Conservation (phyloP, 163 green algal genomes). For the Chlamydomonas reinhardtii region DNA sequence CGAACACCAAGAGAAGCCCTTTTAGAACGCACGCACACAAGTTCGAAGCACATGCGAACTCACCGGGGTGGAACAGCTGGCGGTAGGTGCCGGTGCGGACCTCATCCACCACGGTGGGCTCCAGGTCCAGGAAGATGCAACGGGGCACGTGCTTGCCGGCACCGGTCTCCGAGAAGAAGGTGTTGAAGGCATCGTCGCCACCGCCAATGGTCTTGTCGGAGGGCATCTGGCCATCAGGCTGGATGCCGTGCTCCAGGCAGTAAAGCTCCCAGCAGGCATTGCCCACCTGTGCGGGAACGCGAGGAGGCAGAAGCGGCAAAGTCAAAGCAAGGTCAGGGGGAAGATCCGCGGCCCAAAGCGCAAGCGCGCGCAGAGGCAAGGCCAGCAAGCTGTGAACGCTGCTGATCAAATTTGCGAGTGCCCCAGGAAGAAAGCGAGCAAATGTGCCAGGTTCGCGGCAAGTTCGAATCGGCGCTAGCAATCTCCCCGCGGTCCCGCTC, state of each 20-base stretch:
- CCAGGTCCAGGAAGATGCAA: constrained; percentile 98
- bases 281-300: constrained; percentile 75
- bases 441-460: neutral
- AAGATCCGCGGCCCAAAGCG: neutral
- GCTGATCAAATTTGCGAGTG: neutral
- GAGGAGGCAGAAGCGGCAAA: neutral
- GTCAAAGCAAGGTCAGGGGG: neutral
- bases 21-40: too few relatives aligned
- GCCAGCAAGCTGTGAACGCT: neutral
- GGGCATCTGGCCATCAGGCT: constrained; percentile 96
- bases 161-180: constrained; percentile 99
- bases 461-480: neutral
- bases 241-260: constrained; percentile 96
- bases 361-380: neutral
- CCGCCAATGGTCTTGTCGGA: constrained; percentile 96
- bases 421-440: neutral
- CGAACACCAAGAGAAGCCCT: too few relatives aligned
- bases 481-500: neutral
- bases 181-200: constrained; percentile 97
- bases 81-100: constrained; percentile 98
- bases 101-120: constrained; percentile 99
- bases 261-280: constrained; percentile 99
- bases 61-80: constrained; percentile 98
- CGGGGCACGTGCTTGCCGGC: constrained; percentile 99
- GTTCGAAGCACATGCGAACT: neutral